phyloP scores from a whole-genome alignment of 2,329 filamentous ascomycete species.

The Colletotrichum shisoi region DNA sequence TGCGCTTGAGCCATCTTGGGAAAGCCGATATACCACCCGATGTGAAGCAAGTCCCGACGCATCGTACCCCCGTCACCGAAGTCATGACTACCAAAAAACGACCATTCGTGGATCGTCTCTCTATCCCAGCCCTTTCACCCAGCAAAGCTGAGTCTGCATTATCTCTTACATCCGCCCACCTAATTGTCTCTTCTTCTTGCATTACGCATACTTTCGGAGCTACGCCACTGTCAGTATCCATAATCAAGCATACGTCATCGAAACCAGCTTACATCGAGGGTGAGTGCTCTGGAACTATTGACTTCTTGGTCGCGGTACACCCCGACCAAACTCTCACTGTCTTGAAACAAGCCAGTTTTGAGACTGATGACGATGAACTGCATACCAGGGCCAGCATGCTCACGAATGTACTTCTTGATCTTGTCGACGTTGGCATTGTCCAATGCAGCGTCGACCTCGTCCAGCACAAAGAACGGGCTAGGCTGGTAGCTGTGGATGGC shows the following conservation, averaged over 20 bases:
- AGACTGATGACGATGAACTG: constrained; percentile 98
- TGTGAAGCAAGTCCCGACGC: constrained; percentile 1
- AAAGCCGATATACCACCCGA: neutral
- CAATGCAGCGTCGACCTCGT: constrained; percentile 97
- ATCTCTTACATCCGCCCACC: constrained; percentile 1
- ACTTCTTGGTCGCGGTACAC: constrained; percentile 94
- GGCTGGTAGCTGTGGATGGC: constrained; percentile 97
- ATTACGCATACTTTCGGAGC: constrained; percentile 35
- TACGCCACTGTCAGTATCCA: constrained; percentile 22
- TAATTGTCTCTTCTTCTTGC: neutral
- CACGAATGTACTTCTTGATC: constrained; percentile 94
- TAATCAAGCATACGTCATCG: neutral
- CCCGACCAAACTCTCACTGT: constrained; percentile 93
- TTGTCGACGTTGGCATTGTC: constrained; percentile 97
- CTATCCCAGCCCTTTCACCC: neutral
- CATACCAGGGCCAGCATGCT: constrained; percentile 95
- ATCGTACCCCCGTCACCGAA: constrained; percentile 8
- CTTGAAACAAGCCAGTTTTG: constrained; percentile 94
- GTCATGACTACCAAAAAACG: constrained; percentile 12
- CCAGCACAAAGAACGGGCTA: constrained; percentile 94
- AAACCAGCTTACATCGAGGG: constrained; percentile 82
- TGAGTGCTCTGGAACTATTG: constrained; percentile 90
- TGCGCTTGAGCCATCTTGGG: constrained; percentile 17
- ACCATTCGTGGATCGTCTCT: constrained; percentile 23
- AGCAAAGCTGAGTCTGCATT: neutral